phyloP scores from a whole-genome alignment of 1,139 yeast genomes.

The Taphrina populina region DNA sequence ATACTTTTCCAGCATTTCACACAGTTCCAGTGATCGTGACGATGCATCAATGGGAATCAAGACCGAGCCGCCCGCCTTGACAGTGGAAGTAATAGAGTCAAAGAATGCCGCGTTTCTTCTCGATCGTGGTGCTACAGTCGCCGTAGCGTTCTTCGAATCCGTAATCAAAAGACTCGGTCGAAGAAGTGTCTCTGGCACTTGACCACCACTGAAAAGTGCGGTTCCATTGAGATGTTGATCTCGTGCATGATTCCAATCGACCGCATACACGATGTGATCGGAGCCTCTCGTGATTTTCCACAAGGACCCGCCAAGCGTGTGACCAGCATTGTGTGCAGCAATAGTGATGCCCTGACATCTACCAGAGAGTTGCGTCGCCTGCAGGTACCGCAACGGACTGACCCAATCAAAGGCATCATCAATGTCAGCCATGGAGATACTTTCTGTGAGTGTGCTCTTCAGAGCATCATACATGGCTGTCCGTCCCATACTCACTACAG shows the following conservation, averaged over 20 bases:
- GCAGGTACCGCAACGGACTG: conserved; percentile 71
- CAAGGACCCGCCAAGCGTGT: conserved; percentile 84
- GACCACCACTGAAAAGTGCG: conserved; percentile 57
- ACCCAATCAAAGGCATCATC: conserved; percentile 76
- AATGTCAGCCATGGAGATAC: conserved; percentile 67
- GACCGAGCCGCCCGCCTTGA: conserved; percentile 72
- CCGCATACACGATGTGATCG: conserved; percentile 81
- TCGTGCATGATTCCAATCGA: conserved; percentile 91
- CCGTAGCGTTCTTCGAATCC: conserved; percentile 55
- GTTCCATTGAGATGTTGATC: conserved; percentile 83
- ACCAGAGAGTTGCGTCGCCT: conserved; percentile 53
- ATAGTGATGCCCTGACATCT: conserved; percentile 60
- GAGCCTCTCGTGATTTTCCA: conserved; percentile 76
- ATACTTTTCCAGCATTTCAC: conserved; percentile 65
- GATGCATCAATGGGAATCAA: conserved; percentile 81
- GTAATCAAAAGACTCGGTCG: conserved; percentile 87
- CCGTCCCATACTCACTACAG: conserved; percentile 82
- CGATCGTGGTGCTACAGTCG: conserved; percentile 48
- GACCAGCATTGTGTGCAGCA: conserved; percentile 90
- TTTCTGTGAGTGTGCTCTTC: conserved; percentile 60
- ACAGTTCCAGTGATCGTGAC: conserved; percentile 75
- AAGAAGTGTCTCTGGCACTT: conserved; percentile 61
- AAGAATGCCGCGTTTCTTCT: conserved; percentile 60
- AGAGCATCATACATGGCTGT: conserved; percentile 76
- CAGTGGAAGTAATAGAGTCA: conserved; percentile 62